Conservation (phyloP, 495 filamentous ascomycete species). For the Aspergillus carlsbadensis region DNA sequence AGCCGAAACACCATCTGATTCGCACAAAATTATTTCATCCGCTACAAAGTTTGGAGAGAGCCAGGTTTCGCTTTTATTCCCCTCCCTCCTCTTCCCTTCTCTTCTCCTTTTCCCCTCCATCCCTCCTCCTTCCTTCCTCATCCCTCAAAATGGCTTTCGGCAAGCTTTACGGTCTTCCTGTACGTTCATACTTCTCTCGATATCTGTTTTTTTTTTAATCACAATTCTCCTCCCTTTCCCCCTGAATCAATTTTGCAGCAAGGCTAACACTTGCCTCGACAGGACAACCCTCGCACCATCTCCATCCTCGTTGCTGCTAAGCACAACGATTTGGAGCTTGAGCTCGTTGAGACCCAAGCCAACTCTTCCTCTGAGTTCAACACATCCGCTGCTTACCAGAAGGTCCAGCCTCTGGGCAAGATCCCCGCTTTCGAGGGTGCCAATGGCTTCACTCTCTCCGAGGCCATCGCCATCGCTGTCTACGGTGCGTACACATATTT, state of each 20-base stretch:
- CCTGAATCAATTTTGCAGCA: neutral
- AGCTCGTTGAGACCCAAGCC: constrained; percentile 68
- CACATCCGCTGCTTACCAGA: constrained; percentile 68
- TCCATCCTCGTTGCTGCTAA: constrained; percentile 88
- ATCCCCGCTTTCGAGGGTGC: constrained; percentile 88
- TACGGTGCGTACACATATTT: constrained; percentile 70
- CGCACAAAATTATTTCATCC: constrained; percentile 37
- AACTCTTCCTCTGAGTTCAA: constrained; percentile 35
- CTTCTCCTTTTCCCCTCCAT: constrained; percentile 35
- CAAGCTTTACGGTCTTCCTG: constrained; percentile 87
- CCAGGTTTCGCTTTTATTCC: constrained; percentile 32
- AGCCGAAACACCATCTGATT: constrained; percentile 30
- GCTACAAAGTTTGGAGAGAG: constrained; percentile 5
- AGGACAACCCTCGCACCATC: constrained; percentile 90
- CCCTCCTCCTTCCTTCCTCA: constrained; percentile 27
- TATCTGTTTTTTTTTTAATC: constrained; percentile 12
- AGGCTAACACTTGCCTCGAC: constrained; percentile 21
- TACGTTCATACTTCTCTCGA: constrained; percentile 48
- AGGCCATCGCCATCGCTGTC: constrained; percentile 93
- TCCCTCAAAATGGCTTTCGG: constrained; percentile 80
- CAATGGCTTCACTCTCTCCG: constrained; percentile 86
- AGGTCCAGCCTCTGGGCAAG: constrained; percentile 84
- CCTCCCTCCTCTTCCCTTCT: constrained; percentile 26
- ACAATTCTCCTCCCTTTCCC: neutral
- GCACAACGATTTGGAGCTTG: constrained; percentile 88